Evolutionary conservation across 1,284 basidiomycete genomes (phyloP).

Genomic region (Kalmanozyma brasiliensis): DNA sequence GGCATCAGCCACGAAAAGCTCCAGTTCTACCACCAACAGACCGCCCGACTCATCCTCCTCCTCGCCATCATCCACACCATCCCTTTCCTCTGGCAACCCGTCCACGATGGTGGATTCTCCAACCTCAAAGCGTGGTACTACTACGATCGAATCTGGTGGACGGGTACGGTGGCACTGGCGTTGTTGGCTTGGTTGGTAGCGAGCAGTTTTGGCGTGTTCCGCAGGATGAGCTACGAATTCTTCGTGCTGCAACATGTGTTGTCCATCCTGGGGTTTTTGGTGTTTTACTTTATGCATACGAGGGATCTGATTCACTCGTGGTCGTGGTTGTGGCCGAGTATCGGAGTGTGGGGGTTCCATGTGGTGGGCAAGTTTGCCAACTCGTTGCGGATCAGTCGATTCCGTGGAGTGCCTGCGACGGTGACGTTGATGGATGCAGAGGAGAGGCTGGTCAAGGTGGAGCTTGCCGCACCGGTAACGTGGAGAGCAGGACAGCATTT

Average conservation of each 20-base stretch:
- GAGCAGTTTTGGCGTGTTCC: conserved; percentile 44
- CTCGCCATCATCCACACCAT: conserved; percentile 59
- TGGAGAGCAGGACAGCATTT: conserved; percentile 62
- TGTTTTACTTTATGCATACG: conserved; percentile 57
- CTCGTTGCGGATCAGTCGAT: conserved; percentile 24
- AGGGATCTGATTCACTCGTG: conserved; percentile 37
- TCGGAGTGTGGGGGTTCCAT: conserved; percentile 46
- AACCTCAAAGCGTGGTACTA: conserved; percentile 49
- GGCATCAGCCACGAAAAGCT: conserved; percentile 60
- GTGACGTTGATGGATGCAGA: conserved; percentile 34
- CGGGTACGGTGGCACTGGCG: conserved; percentile 52
- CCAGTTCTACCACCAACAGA: conserved; percentile 64
- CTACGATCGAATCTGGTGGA: conserved; percentile 50
- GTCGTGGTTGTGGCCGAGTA: conserved; percentile 46
- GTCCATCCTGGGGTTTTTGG: conserved; percentile 50
- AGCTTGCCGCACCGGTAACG: conserved; percentile 38
- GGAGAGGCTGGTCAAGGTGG: conserved; percentile 35
- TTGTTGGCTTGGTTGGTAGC: conserved; percentile 49
- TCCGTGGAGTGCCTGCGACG: conserved; percentile 25
- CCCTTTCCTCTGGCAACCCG: conserved; percentile 57
- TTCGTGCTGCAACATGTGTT: conserved; percentile 63
- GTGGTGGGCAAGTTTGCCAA: conserved; percentile 48
- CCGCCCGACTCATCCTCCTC: conserved; percentile 58
- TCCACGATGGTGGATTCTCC: conserved; percentile 49
- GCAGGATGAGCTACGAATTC: conserved; percentile 61